phyloP scores from a whole-genome alignment of 305 asterid species.

The Striga hermonthica region DNA sequence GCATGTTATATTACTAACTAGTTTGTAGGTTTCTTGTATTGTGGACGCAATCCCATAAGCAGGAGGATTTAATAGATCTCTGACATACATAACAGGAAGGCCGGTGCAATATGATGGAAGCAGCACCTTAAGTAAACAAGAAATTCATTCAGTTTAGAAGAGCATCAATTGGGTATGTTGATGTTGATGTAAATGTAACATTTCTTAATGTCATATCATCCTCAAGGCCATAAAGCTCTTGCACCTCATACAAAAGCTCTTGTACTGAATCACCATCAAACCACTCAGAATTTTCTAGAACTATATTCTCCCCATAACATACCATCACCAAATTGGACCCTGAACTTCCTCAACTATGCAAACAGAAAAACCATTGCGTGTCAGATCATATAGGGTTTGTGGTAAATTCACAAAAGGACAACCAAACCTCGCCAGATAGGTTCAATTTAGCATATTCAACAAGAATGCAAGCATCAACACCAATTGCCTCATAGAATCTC shows the following conservation, averaged over 20 bases:
- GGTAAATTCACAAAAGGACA: slow-evolving; percentile 95
- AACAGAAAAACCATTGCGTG: slow-evolving; percentile 91
- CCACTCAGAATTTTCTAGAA: slow-evolving; percentile 82
- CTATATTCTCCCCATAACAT: slow-evolving; percentile 94
- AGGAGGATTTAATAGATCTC: slow-evolving; percentile 95
- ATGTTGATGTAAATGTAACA: slow-evolving; percentile 72
- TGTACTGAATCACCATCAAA: slow-evolving; percentile 65
- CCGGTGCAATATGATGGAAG: slow-evolving; percentile 86
- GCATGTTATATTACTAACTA: slow-evolving; percentile 78
- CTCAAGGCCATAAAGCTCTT: slow-evolving; percentile 87
- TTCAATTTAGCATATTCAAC: slow-evolving; percentile 98
- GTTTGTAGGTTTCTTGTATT: slow-evolving; percentile 88
- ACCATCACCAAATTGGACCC: slow-evolving; percentile 99
- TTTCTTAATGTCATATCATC: slow-evolving; percentile 69
- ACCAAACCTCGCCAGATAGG: slow-evolving; percentile 98
- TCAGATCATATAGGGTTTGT: slow-evolving; percentile 94
- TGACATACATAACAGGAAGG: slow-evolving; percentile 77
- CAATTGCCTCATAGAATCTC: slow-evolving; percentile 95
- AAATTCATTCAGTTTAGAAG: slow-evolving; percentile 98
- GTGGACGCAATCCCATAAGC: slow-evolving; percentile 74
- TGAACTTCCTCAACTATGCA: slow-evolving; percentile 99
- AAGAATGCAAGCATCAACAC: slow-evolving; percentile 94
- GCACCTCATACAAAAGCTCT: slow-evolving; percentile 76
- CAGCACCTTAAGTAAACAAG: slow-evolving; percentile 82
- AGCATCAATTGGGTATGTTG: slow-evolving; percentile 48